These are phyloP conservation scores for Schizosaccharomyces osmophilus DNA, from an alignment of 805 yeast genomes.

Conservation along the genomic window DNA sequence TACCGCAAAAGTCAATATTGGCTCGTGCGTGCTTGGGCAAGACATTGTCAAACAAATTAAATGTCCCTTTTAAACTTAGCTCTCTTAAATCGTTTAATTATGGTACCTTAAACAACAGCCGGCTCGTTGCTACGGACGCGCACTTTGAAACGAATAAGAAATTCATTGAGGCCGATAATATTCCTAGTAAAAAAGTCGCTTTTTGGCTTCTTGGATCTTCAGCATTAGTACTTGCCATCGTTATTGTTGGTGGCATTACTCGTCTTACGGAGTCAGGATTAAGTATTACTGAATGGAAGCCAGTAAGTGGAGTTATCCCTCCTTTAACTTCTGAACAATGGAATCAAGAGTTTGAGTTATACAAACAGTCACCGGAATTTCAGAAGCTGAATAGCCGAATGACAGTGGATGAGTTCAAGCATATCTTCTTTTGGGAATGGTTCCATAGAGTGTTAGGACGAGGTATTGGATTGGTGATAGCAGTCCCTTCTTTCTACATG, in stretches of 20 bases:
- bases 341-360: conserved; percentile 62
- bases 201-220: conserved; percentile 77
- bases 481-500: conserved; percentile 68
- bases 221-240: conserved; percentile 77
- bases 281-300: conserved; percentile 95
- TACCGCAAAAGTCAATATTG: too few species aligned
- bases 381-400: conserved; percentile 70
- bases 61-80: too few species aligned
- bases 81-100: too few species aligned
- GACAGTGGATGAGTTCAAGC: conserved; percentile 76
- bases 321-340: conserved; percentile 63
- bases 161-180: neutral
- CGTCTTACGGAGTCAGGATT: conserved; percentile 88
- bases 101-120: too few species aligned
- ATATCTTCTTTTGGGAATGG: conserved; percentile 95
- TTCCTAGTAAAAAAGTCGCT: conserved; percentile 25
- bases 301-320: conserved; percentile 85
- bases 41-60: too few species aligned
- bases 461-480: conserved; percentile 59
- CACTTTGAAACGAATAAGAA: too few species aligned
- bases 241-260: conserved; percentile 86
- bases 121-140: too few species aligned
- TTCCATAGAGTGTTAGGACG: conserved; percentile 82
- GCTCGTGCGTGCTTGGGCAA: too few species aligned
- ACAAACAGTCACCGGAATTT: conserved; percentile 74